These are phyloP conservation scores for Protomyces macrosporus DNA, from an alignment of 1,139 yeast species.

Conservation along the genomic window DNA sequence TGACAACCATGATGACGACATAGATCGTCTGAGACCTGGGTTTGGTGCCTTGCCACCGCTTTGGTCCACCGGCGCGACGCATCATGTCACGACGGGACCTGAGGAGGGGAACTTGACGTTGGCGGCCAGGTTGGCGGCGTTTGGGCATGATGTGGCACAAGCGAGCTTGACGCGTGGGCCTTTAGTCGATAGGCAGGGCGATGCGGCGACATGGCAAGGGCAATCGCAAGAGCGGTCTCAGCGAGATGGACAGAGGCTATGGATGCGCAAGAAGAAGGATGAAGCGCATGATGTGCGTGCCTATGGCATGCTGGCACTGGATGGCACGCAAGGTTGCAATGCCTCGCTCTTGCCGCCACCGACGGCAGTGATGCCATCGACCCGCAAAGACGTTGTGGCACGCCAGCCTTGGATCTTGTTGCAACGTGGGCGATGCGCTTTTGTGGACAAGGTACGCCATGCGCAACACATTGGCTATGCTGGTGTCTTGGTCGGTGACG, in stretches of 20 bases:
- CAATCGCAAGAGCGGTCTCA: not conserved
- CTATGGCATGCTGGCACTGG: not conserved
- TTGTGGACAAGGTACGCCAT: constrained; percentile 40
- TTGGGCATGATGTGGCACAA: constrained; percentile 37
- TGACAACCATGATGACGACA: not conserved
- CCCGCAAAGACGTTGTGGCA: constrained; percentile 16
- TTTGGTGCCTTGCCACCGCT: not conserved
- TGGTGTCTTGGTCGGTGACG: constrained; percentile 45
- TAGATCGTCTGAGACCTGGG: not conserved
- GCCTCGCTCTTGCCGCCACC: not conserved
- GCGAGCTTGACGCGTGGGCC: not conserved
- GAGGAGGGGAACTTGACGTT: constrained; percentile 28
- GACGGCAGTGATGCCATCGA: constrained; percentile 27
- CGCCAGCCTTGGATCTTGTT: constrained; percentile 39
- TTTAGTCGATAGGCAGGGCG: not conserved
- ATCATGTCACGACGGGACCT: constrained; percentile 1
- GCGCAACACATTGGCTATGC: constrained; percentile 42
- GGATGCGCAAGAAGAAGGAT: not conserved
- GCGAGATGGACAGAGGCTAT: not conserved
- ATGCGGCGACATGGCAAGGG: not conserved
- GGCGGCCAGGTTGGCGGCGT: constrained; percentile 40
- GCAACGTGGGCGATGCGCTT: constrained; percentile 42
- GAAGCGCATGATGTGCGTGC: not conserved
- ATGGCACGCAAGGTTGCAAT: not conserved
- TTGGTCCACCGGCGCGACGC: constrained; percentile 14